These are phyloP conservation scores for Mycena floridula DNA, from an alignment of 768 basidiomycete genomes.

Conservation along the genomic window DNA sequence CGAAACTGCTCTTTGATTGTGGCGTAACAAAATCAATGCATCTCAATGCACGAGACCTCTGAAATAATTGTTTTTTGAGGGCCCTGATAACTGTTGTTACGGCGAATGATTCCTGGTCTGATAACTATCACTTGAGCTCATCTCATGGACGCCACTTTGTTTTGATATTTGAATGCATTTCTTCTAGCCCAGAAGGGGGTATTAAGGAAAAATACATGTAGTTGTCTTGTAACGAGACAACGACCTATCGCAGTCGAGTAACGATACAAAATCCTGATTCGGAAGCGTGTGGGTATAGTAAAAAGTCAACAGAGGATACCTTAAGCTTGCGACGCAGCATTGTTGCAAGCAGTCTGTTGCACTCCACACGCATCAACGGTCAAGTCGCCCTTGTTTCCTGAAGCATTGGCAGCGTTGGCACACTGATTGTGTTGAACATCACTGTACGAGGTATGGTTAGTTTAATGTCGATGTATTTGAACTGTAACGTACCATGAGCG, in stretches of 20 bases:
- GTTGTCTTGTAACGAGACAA: too few species aligned
- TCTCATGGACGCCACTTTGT: too few species aligned
- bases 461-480: too few species aligned
- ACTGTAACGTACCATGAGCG: constrained; percentile 37
- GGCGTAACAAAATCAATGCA: background rate
- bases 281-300: background rate
- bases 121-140: too few species aligned
- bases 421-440: constrained; percentile 57
- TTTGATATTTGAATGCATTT: too few species aligned
- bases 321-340: constrained; percentile 14
- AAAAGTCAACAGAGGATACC: background rate
- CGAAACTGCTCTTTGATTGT: background rate
- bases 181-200: too few species aligned
- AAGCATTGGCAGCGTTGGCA: constrained; percentile 48
- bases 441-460: constrained; percentile 14
- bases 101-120: too few species aligned
- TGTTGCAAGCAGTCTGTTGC: constrained; percentile 37
- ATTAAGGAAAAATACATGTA: too few species aligned
- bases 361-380: constrained; percentile 40
- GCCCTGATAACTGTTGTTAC: too few species aligned
- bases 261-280: background rate
- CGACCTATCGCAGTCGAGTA: too few species aligned
- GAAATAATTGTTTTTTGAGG: background rate
- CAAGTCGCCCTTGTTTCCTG: constrained; percentile 39
- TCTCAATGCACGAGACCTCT: background rate